Conservation (phyloP, 129 eudicot species). For the Solidago caesia region DNA sequence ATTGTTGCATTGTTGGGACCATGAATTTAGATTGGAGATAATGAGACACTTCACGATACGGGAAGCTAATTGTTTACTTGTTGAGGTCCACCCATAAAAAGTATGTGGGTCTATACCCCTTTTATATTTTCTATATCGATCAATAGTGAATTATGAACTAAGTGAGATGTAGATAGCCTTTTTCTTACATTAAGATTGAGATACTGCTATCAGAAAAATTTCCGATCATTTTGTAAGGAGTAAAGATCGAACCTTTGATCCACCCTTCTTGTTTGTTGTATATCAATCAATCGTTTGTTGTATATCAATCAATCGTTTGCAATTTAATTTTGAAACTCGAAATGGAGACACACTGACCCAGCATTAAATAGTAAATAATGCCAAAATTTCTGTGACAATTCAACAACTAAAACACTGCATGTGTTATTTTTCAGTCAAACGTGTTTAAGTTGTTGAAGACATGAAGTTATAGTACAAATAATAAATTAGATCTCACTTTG, state of each 20-base stretch:
- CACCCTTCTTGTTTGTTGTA: too few relatives aligned
- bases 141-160: too few relatives aligned
- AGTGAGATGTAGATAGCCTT: too few relatives aligned
- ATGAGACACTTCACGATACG: conserved; percentile 24
- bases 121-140: neutral
- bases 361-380: conserved; percentile 13
- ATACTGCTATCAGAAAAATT: too few relatives aligned
- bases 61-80: conserved; percentile 23
- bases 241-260: too few relatives aligned
- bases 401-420: conserved; percentile 24
- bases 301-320: conserved; percentile 2
- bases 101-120: conserved; percentile 23
- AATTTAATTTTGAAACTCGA: neutral
- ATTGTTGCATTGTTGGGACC: neutral
- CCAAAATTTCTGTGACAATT: conserved; percentile 1
- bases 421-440: conserved; percentile 22
- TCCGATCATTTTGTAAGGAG: too few relatives aligned
- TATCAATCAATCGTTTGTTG: neutral
- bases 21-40: neutral
- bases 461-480: too few relatives aligned
- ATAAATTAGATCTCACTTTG: too few relatives aligned
- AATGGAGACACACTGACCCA: conserved; percentile 30
- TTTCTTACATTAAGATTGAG: too few relatives aligned
- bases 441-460: neutral
- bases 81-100: conserved; percentile 15